phyloP scores from a whole-genome alignment of 2,329 filamentous ascomycete genomes.

The Trichoderma oligosporum region DNA sequence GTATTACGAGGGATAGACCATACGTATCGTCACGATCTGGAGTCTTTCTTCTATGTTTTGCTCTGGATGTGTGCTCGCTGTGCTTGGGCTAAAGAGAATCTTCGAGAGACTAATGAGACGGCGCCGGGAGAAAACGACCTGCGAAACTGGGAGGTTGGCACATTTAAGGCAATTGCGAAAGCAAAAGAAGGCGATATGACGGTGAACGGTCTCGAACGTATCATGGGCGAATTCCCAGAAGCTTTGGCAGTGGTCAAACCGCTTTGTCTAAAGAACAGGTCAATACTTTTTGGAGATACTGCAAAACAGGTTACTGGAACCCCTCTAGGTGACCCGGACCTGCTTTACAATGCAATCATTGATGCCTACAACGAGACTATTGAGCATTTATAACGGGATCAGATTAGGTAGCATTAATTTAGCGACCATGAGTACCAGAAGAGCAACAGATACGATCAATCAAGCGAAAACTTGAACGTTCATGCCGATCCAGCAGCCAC shows the following conservation, averaged over 20 bases:
- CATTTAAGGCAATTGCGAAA: conserved; percentile 6
- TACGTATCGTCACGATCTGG: conserved; percentile 24
- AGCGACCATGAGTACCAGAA: too few species aligned
- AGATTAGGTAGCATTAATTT: too few species aligned
- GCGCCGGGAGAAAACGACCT: conserved; percentile 8
- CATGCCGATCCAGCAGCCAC: too few species aligned
- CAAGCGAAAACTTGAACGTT: too few species aligned
- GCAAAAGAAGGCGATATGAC: conserved; percentile 19
- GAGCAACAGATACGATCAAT: too few species aligned
- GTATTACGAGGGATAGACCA: conserved; percentile 31
- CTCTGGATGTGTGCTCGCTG: conserved; percentile 23
- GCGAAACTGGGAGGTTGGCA: conserved; percentile 18
- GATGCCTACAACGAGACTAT: conserved; percentile 21
- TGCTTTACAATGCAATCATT: conserved; percentile 21
- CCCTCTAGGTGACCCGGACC: conserved; percentile 17
- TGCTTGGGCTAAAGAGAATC: too few species aligned
- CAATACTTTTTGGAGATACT: conserved; percentile 17
- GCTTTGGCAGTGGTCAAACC: conserved; percentile 21
- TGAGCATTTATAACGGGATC: too few species aligned
- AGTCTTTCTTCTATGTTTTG: conserved; percentile 19
- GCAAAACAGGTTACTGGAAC: too few species aligned
- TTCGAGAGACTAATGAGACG: too few species aligned
- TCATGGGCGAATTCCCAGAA: conserved; percentile 23
- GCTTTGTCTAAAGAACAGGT: conserved; percentile 20
- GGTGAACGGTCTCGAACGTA: background rate